A percentile compares a stretch with the other conserved stretches of the same genome.
Conservation (phyloP, 805 yeast species). For the Suhomyces sp. region DNA sequence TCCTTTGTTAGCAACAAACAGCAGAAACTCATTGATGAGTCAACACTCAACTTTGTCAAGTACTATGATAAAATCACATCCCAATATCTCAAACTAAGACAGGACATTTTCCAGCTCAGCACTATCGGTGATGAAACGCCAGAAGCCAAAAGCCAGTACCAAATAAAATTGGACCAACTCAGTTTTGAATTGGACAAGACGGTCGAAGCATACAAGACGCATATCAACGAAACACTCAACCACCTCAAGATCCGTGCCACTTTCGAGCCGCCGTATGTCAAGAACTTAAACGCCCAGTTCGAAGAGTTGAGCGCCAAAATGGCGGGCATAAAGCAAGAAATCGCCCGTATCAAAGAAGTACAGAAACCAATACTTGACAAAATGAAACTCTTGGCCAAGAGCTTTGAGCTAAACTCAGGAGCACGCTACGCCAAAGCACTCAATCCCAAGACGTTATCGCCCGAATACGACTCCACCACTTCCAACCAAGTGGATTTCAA, state of each 20-base stretch:
- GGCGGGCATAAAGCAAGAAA: slow-evolving; percentile 14
- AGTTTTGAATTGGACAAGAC: slow-evolving; percentile 28
- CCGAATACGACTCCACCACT: background rate
- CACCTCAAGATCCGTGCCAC: slow-evolving; percentile 14
- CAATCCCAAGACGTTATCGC: slow-evolving; percentile 1
- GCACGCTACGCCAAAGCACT: slow-evolving; percentile 2
- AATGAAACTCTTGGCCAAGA: slow-evolving; percentile 23
- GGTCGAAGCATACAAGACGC: slow-evolving; percentile 22
- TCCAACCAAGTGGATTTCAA: slow-evolving; percentile 10
- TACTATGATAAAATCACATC: slow-evolving; percentile 31
- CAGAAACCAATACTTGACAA: slow-evolving; percentile 37
- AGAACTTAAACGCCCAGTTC: slow-evolving; percentile 20
- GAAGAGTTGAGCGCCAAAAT: slow-evolving; percentile 17
- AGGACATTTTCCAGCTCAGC: slow-evolving; percentile 23
- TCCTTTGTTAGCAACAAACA: slow-evolving; percentile 29
- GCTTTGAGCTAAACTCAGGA: slow-evolving; percentile 11
- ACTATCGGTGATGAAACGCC: slow-evolving; percentile 10
- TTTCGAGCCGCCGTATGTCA: slow-evolving; percentile 13
- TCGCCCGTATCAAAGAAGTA: slow-evolving; percentile 23
- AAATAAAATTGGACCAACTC: slow-evolving; percentile 18
- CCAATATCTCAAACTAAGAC: slow-evolving; percentile 33
- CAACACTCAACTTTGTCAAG: slow-evolving; percentile 26
- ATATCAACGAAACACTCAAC: slow-evolving; percentile 20
- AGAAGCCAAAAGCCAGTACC: slow-evolving; percentile 9
- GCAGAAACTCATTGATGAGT: slow-evolving; percentile 31